Evolutionary conservation across 805 yeast species (phyloP), one percentile per base, ranked within the genome.

Genomic region (Kuraishia piskuri): DNA sequence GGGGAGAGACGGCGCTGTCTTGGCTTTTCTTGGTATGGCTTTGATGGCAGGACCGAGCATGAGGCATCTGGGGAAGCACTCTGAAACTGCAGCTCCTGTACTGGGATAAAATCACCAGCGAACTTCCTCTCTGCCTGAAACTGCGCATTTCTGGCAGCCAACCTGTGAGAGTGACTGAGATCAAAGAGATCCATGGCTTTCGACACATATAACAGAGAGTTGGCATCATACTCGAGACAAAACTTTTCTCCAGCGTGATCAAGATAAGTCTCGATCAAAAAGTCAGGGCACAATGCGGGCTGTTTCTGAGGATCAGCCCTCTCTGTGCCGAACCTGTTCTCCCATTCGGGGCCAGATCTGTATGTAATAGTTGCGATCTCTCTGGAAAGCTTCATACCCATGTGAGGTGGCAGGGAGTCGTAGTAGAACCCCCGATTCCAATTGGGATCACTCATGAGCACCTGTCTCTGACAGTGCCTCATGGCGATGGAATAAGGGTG

Each of bases 291-390:
- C 31, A 91, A 72, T 0, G 96, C 96, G 2, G 97, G 96, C 14
- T 86, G 79, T 56, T 74, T 75, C 1, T 82, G 71, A 20, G 90
- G 92, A 63, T 89, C 90, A 0, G 95, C 86, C 56, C 97, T 75
- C 60, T 86, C 89, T 53, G 95, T 80, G 3, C 96, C 96, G 66
- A 91, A 91, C 55, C 97, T 73, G 56, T 83, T 81, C 67, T 91
- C 97, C 97, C 97, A 91, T 68, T 91, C 97, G 1, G 97, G 97
- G 2, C 97, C 97, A 1, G 96, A 88, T 59, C 97, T 76, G 67
- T 91, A 91, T 0, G 97, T 90, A 53, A 91, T 88, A 0, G 97
- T 91, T 31, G 97, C 97, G 50, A 91, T 89, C 67, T 90, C 96
- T 57, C 97, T 77, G 1, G 97, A 92, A 40, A 91, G 76, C 65